Percentiles rank a stretch among this genome's conserved stretches.
Evolutionary conservation across 1,284 basidiomycete genomes (phyloP).

Genomic region (Hemileia vastatrix): DNA sequence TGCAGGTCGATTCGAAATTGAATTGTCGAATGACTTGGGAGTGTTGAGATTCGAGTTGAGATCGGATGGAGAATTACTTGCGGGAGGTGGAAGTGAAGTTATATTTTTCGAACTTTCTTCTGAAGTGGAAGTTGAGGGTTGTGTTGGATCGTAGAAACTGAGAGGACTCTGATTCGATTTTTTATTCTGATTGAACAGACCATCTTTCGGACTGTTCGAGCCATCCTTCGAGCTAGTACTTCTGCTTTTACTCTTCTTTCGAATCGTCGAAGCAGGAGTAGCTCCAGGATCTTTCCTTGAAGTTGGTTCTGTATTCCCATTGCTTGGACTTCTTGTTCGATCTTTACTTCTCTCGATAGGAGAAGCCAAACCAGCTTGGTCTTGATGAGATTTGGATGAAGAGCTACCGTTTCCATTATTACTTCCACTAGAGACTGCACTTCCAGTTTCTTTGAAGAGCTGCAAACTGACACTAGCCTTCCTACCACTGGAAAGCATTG

Average conservation of each 20-base stretch:
- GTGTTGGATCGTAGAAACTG: not conserved
- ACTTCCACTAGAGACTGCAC: no score
- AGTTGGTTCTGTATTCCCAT: not conserved
- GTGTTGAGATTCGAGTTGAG: not conserved
- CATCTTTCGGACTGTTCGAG: not conserved
- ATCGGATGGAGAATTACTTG: not conserved
- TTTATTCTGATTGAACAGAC: not conserved
- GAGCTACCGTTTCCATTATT: no score
- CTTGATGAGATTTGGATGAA: no score
- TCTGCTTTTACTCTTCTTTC: conserved; percentile 1
- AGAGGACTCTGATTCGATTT: not conserved
- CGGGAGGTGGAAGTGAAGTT: not conserved
- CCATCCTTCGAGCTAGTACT: not conserved
- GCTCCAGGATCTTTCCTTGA: no score
- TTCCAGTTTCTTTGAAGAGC: no score
- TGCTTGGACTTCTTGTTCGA: not conserved
- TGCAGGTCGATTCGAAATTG: not conserved
- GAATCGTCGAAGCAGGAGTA: not conserved
- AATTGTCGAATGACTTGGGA: not conserved
- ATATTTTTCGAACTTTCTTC: not conserved
- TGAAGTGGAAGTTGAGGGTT: not conserved
- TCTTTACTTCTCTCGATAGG: not conserved
- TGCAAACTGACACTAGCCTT: no score
- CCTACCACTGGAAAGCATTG: no score
- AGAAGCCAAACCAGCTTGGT: no score